Evolutionary conservation across 176 grass and related monocot genomes (phyloP), one percentile per base, ranked within the genome.

Genomic region (Themeda triandra): DNA sequence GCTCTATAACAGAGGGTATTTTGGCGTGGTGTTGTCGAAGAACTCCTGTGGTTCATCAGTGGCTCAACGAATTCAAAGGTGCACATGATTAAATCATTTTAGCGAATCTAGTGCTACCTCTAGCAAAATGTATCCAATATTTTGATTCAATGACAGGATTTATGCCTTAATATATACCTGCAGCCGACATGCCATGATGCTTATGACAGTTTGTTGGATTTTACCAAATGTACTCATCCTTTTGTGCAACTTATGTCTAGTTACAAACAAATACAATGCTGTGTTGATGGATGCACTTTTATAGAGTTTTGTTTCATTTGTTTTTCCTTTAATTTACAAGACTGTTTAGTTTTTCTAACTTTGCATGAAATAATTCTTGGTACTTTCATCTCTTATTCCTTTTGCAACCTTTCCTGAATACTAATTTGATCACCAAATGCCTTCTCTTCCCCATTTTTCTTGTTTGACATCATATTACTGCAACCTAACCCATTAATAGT

Each of bases 41-140:
- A 94, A 87, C 91, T 97, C 28, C 67, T 97, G 62, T 97, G 91
- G 94, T 97, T 97, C 85, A 94, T 97, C 66, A 94, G 89, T 88
- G 94, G 94, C 44, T 97, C 87, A 29, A 94, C 94, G 41, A 94
- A 88, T 79, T 87, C 87, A 40, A 94, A 97, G 94, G 94, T 93
- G 62, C 65, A 24, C 31, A 74, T 35, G 53, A 27, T 77, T 70
- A 10, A 80, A 82, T 35, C 86, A 67, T 89, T 75, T 66, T 60
- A 59, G 54, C 9, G 9, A 8, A 10, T 59, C 8, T 21, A 33
- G 51, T 82, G 48, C n/a, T 67, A 14, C 76, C 11, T 13, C 23
- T 54, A 25, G 19, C 21, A 27, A 60, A 60, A 60, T 60, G 12
- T 60, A 60, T 60, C 56, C 10, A 44, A 46, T 66, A 3, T 45